Evolutionary conservation across 352 stramenopile genomes (phyloP).

Genomic region (Sclerospora graminicola): DNA sequence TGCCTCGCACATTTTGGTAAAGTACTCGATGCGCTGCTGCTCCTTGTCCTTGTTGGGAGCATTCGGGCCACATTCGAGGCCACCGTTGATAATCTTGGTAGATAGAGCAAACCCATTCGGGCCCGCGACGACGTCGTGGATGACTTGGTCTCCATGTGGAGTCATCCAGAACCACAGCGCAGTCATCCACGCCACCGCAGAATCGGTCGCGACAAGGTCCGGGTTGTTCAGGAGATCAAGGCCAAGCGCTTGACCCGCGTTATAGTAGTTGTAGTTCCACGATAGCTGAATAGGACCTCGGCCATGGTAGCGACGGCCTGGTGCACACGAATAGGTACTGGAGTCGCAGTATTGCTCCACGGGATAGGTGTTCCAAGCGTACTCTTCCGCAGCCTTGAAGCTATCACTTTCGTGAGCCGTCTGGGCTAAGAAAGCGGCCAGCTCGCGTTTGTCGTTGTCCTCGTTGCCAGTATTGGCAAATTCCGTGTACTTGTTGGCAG

Average conservation of each 20-base stretch:
- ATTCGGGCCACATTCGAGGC: not conserved
- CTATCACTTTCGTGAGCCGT: conserved; percentile 31
- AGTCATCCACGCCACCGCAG: not conserved
- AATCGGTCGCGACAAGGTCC: not conserved
- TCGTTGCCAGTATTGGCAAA: conserved; percentile 40
- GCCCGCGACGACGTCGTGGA: not conserved
- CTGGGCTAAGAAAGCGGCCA: conserved; percentile 37
- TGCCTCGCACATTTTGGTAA: not conserved
- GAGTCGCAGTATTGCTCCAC: conserved; percentile 37
- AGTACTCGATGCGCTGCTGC: not conserved
- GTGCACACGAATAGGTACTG: conserved; percentile 19
- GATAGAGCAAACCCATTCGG: not conserved
- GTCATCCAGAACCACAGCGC: not conserved
- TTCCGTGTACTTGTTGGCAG: conserved; percentile 25
- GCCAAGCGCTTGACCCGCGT: not conserved
- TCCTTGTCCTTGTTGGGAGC: not conserved
- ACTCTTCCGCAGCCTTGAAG: conserved; percentile 31
- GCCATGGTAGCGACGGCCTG: conserved; percentile 22
- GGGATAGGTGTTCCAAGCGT: conserved; percentile 23
- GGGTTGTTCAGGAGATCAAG: not conserved
- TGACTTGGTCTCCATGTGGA: not conserved
- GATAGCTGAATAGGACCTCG: not conserved
- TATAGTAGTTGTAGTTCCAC: too few species aligned
- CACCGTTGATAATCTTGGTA: not conserved
- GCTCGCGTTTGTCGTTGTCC: conserved; percentile 25